Percentiles rank a stretch among this genome's conserved stretches.
Evolutionary conservation across 1,139 yeast species (phyloP).

Genomic region (Kluyveromyces sp.): DNA sequence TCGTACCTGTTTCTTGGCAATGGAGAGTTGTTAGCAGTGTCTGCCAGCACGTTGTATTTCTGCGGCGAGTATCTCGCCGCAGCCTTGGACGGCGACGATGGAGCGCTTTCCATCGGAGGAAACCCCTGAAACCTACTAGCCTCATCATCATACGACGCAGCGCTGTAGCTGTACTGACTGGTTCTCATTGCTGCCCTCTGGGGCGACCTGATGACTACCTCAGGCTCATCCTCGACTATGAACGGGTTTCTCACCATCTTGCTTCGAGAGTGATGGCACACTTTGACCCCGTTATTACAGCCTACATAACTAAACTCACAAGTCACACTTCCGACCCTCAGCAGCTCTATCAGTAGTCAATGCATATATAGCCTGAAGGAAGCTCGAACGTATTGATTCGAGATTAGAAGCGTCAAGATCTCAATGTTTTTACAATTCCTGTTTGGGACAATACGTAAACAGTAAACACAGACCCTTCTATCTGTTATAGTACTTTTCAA

Average conservation of each 20-base stretch:
- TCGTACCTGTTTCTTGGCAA: constrained; percentile 33
- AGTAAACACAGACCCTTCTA: background rate
- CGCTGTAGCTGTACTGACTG: constrained; percentile 13
- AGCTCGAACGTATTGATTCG: no score
- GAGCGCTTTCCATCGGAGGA: constrained; percentile 15
- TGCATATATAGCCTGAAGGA: background rate
- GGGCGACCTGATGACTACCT: constrained; percentile 25
- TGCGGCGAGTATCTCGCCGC: constrained; percentile 36
- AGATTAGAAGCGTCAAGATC: background rate
- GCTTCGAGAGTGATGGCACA: background rate
- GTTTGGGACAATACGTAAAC: constrained; percentile 2
- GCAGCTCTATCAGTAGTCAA: no score
- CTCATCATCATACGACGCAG: constrained; percentile 17
- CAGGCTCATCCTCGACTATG: constrained; percentile 26
- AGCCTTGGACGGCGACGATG: constrained; percentile 39
- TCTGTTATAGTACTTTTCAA: background rate
- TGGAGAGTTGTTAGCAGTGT: constrained; percentile 29
- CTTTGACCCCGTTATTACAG: no score
- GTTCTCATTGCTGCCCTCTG: constrained; percentile 15
- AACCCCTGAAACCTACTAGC: constrained; percentile 27
- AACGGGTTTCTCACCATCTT: constrained; percentile 30
- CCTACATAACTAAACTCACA: no score
- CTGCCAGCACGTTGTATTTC: constrained; percentile 30
- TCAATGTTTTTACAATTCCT: constrained; percentile 5
- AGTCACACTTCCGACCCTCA: no score